Base-by-base conservation (phyloP, 2,329 filamentous ascomycete species). In the Beauveria caledonica region DNA sequence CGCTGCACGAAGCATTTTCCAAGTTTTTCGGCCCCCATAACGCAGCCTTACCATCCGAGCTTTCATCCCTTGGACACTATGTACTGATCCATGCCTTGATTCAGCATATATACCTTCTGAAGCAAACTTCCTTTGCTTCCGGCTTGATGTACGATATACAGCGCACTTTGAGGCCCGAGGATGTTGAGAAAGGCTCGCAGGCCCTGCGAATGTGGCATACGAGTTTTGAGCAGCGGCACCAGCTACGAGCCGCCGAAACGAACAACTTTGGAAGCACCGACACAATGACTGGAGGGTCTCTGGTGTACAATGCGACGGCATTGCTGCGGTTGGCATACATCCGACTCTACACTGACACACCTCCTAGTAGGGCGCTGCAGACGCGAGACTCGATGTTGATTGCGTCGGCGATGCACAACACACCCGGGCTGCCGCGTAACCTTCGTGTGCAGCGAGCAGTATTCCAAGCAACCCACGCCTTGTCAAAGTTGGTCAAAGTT, bases 21-120 rank as follows among this genome's bases (percentile, higher is more conserved):
- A 74, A 80, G 45, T 72, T 86, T 0, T 77, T 87, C 40, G 77
- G 80, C 27, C 78, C 83, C 40, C 73, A 76, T 3, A 73, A 76
- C 1, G 77, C 81, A 63, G 75, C 74, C 0, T 74, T 80, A 1
- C 78, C 78, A 1, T 71, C 76, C 0, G 77, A 79, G 49, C 75
- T 84, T 60, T 84, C 82, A 0, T 83, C 84, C 0, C 72, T 88
- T 7, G 87, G 86, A 1, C 87, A 87, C 66, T 89, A 90, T 64
- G 81, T 89, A 8, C 76, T 91, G 39, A 86, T 90, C 3, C 86
- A 90, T 66, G 86, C 86, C 3, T 70, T 91, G 25, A 80, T 90
- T 11, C 87, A 90, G 66, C 86, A 89, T 63, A 86, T 90, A 17
- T 90, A 86, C 68, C 76, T 89, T 42, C 71, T 88, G 23, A 87